These are phyloP conservation scores for Seiridium unicorne DNA, from an alignment of 2,329 filamentous ascomycete genomes.

Conservation along the genomic window DNA sequence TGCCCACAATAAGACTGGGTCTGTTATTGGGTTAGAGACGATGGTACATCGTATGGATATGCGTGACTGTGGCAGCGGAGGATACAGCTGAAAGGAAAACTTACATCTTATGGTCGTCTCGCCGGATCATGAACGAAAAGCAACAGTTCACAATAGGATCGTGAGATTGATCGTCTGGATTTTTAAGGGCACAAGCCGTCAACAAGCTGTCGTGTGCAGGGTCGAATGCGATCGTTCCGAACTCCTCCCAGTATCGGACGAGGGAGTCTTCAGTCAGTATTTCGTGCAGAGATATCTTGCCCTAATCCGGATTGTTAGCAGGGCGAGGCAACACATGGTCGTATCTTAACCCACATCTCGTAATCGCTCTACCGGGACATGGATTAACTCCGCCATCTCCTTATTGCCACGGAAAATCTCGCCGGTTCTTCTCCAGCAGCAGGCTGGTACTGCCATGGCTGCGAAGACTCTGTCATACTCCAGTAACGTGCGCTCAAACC, in stretches of 20 bases:
- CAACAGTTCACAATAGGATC: conserved; percentile 84
- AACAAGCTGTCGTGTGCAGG: conserved; percentile 90
- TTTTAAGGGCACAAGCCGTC: conserved; percentile 89
- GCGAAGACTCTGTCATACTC: conserved; percentile 98
- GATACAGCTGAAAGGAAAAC: conserved; percentile 28
- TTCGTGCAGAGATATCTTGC: conserved; percentile 91
- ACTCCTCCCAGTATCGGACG: conserved; percentile 98
- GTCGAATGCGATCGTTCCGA: conserved; percentile 96
- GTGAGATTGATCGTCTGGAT: conserved; percentile 66
- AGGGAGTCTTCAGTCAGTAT: conserved; percentile 93
- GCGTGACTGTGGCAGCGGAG: conserved; percentile 8
- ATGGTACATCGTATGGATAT: no score
- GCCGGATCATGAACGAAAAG: conserved; percentile 94
- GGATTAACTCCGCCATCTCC: conserved; percentile 96
- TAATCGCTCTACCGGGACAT: conserved; percentile 85
- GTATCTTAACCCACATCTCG: conserved; percentile 69
- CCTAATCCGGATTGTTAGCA: conserved; percentile 49
- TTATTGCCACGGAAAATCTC: conserved; percentile 98
- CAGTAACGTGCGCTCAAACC: conserved; percentile 95
- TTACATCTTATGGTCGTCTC: conserved; percentile 95
- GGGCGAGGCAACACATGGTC: neutral
- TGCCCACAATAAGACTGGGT: conserved; percentile 91
- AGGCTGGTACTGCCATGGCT: conserved; percentile 97
- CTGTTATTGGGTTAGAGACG: conserved; percentile 40
- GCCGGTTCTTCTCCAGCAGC: conserved; percentile 93